Evolutionary conservation across 495 filamentous ascomycete genomes (phyloP), one percentile per base, ranked within the genome.

Genomic region (Glonium stellatum): DNA sequence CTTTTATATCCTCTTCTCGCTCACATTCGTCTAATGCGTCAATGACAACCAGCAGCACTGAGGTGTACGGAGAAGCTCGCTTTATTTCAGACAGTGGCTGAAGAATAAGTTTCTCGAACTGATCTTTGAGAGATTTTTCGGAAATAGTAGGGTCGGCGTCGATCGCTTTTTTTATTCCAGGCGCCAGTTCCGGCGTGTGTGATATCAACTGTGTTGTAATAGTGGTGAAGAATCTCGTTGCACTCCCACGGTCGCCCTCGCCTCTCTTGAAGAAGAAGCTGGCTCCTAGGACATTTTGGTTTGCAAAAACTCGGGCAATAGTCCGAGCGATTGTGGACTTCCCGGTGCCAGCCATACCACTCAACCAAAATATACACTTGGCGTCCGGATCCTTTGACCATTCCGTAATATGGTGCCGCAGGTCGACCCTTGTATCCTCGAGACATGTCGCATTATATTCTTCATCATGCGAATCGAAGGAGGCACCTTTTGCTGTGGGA

Each of bases 1-100:
- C 27, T 49, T 47, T 4, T 31, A 68, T 54, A 48, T 72, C 59
- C 10, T 63, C 22, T 15, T 63, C 57, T 42, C 55, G 51, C 18
- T 69, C 71, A 55, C 71, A 72, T 41, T 72, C 71, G 42, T 71
- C 70, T 19, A 73, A 54, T 1, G 71, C 71, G 57, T 73, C 70
- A 27, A 73, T 63, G 0, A 73, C 71, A 23, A 72, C 21, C 27
- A 69, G 54, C 0, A 61, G 35, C 1, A 36, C 22, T 12, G 18
- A 23, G 10, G 19, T 46, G 15, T 46, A 10, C 15, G 41, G 19
- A 46, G 15, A 46, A 21, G 41, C 41, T 25, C 49, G 49, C 49
- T 46, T 46, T 10, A 46, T 46, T 23, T 21, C 39, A 55, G 21
- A 52, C 10, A 58, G 41, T 21, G 55, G 55, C 47, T 50, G 35